Percentiles rank a stretch among this genome's conserved stretches.
Evolutionary conservation across 2,329 filamentous ascomycete species (phyloP).

Genomic region (Colletotrichum tanaceti): DNA sequence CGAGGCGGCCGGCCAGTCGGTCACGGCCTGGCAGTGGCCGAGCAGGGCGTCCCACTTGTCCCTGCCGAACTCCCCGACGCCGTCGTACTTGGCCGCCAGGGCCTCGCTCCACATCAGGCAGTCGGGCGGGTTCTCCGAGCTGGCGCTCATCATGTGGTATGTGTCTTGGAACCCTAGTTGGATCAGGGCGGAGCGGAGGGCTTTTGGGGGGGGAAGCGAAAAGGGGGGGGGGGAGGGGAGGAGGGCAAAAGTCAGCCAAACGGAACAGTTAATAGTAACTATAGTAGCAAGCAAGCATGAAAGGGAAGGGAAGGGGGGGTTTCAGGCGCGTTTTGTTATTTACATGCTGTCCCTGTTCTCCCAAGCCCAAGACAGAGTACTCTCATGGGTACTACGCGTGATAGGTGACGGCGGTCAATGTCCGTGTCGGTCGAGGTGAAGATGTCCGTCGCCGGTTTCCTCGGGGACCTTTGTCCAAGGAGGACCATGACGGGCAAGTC

Average conservation of each 20-base stretch:
- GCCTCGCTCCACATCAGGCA: conserved; percentile 78
- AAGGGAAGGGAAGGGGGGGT: no score
- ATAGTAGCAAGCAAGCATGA: no score
- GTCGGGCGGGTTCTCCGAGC: conserved; percentile 30
- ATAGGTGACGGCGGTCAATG: conserved; percentile 74
- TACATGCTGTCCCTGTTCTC: conserved; percentile 77
- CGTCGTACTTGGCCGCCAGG: conserved; percentile 63
- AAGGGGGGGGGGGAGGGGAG: neutral
- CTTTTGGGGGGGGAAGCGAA: no score
- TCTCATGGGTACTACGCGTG: conserved; percentile 76
- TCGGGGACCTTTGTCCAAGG: conserved; percentile 9
- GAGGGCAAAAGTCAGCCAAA: neutral
- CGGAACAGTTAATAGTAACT: no score
- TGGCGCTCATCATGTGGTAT: conserved; percentile 38
- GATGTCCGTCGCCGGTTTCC: conserved; percentile 67
- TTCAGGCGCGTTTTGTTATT: conserved; percentile 46
- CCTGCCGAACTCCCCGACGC: conserved; percentile 39
- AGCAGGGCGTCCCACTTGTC: conserved; percentile 50
- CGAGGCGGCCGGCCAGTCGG: conserved; percentile 40
- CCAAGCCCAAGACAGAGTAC: conserved; percentile 77
- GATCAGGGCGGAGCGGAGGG: conserved; percentile 52
- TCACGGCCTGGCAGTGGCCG: conserved; percentile 46
- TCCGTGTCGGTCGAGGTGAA: conserved; percentile 76
- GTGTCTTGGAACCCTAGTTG: conserved; percentile 34
- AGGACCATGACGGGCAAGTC: conserved; percentile 27